Conservation (phyloP, 352 stramenopile genomes). For the Aphanomyces invadans region DNA sequence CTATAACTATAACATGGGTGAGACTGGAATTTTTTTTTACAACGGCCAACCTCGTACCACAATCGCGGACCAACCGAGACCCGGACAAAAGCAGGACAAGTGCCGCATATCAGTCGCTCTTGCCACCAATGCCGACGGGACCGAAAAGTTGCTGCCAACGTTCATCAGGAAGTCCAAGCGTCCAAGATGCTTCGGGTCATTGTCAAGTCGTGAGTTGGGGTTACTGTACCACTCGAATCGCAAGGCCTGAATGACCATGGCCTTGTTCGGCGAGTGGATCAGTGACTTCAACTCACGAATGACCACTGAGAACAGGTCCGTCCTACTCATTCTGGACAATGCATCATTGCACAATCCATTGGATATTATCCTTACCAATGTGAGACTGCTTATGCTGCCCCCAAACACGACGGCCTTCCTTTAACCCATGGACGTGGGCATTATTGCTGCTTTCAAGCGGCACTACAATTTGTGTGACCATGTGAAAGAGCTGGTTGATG, state of each 20-base stretch:
- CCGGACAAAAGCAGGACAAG: slow-evolving; percentile 27
- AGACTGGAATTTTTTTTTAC: slow-evolving; percentile 13
- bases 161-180: slow-evolving; percentile 35
- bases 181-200: slow-evolving; percentile 27
- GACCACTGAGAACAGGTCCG: slow-evolving; percentile 22
- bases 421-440: neutral
- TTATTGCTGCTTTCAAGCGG: neutral
- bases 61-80: slow-evolving; percentile 13
- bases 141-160: slow-evolving; percentile 29
- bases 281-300: slow-evolving; percentile 27
- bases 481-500: neutral
- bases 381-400: neutral
- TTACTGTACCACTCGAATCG: slow-evolving; percentile 29
- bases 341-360: neutral
- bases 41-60: slow-evolving; percentile 9
- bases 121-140: slow-evolving; percentile 33
- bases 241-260: slow-evolving; percentile 32
- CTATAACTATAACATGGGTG: slow-evolving; percentile 10
- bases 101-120: slow-evolving; percentile 29
- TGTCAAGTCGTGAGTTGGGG: slow-evolving; percentile 18
- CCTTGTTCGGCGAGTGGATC: slow-evolving; percentile 34
- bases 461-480: neutral
- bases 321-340: slow-evolving; percentile 33
- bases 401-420: neutral
- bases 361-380: neutral